Base-by-base conservation (phyloP, 2,329 filamentous ascomycete genomes). In the Aspergillus bombycis region DNA sequence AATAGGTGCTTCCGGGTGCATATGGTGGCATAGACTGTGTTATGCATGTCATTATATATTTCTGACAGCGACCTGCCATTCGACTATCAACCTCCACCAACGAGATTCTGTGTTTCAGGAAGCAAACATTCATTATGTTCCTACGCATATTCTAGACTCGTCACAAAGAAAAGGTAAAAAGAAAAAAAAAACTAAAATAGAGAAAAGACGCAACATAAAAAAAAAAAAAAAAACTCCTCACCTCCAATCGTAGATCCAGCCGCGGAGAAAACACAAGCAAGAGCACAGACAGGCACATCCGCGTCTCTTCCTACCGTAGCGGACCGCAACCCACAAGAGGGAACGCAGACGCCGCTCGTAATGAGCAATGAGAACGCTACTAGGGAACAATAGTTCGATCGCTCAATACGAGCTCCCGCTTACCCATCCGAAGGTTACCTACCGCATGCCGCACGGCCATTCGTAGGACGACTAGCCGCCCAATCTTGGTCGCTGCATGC, bases 201-300 rank as follows among this genome's bases (percentile, higher is more conserved):
- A 14, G 21, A 32, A 34, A 14, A 34, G 11, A 34, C 16, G 21
- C 26, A 36, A 14, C 34, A 36, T 16, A 36, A 36, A 36, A 5
- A n/a, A n/a, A n/a, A n/a, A n/a, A n/a, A n/a, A n/a, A n/a, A n/a
- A n/a, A n/a, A n/a, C n/a, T n/a, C n/a, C n/a, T n/a, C 32, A 11
- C 32, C 11, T 34, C 32, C 11, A n/a, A n/a, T 36, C 34, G 5
- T 36, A 36, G 34, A 36, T 16, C 34, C 14, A 36, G 0, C 34
- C 34, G 12, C 12, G 34, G 34, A 36, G 34, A 16, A 36, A 36
- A 16, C 12, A 52, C 7, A 23, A 52, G 48, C 30, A 55, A 28
- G 34, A 54, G 58, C 58, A 60, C 58, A 53, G 58, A 60, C 58
- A 60, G 58, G 58, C 34, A 60, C 46, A 54, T 38, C 57, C 14